Evolutionary conservation across 495 filamentous ascomycete species (phyloP).

Genomic region (Astrothelium macrocarpum): DNA sequence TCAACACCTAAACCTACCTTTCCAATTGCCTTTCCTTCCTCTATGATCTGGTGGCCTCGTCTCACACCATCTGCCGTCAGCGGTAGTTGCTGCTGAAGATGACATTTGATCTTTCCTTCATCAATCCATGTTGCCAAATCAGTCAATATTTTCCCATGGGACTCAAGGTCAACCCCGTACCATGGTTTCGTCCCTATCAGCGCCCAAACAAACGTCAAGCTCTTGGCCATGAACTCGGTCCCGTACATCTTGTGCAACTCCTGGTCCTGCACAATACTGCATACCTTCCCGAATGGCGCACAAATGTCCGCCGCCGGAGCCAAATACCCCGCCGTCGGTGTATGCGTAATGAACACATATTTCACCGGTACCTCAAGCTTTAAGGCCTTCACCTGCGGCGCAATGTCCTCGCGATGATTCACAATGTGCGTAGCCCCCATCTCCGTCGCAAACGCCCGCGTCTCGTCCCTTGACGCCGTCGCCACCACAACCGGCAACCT

Average conservation of each 20-base stretch:
- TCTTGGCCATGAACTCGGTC: conserved; percentile 34
- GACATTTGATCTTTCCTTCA: conserved; percentile 18
- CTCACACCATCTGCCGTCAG: conserved; percentile 16
- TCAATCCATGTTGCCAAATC: conserved; percentile 16
- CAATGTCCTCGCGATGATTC: conserved; percentile 30
- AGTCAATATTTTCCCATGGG: conserved; percentile 17
- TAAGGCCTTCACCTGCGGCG: conserved; percentile 22
- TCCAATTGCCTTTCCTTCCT: conserved; percentile 17
- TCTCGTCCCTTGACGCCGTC: conserved; percentile 28
- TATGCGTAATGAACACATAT: conserved; percentile 32
- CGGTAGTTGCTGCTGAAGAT: conserved; percentile 17
- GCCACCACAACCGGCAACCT: conserved; percentile 28
- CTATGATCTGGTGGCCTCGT: conserved; percentile 17
- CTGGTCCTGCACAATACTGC: conserved; percentile 30
- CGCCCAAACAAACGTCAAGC: conserved; percentile 30
- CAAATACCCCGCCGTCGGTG: conserved; percentile 20
- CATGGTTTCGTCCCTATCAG: conserved; percentile 27
- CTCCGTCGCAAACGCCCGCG: conserved; percentile 20
- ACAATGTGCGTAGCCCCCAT: conserved; percentile 33
- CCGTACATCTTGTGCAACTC: conserved; percentile 28
- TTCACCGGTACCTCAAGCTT: conserved; percentile 26
- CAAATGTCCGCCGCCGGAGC: conserved; percentile 22
- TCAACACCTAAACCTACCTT: conserved; percentile 20
- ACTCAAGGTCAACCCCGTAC: conserved; percentile 17
- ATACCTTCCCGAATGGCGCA: conserved; percentile 31